Conservation (phyloP, 2,329 filamentous ascomycete species). For the Diaporthe vaccinii region DNA sequence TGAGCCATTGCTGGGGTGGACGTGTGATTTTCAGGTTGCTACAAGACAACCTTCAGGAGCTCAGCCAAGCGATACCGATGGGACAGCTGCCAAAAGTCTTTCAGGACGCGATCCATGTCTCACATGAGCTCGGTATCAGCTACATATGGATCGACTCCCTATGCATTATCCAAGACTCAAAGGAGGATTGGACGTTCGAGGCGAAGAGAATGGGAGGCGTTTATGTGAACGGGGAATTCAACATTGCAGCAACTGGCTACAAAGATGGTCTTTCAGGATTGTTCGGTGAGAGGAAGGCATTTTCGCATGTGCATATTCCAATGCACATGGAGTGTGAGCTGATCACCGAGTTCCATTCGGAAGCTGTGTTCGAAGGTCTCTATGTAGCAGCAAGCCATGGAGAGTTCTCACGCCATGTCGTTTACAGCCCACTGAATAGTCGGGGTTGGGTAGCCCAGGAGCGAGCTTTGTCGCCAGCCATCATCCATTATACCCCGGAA, state of each 20-base stretch:
- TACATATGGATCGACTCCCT: slow-evolving; percentile 17
- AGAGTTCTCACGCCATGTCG: not conserved
- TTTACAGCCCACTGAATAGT: not conserved
- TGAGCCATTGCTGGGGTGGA: slow-evolving; percentile 10
- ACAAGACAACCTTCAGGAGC: not conserved
- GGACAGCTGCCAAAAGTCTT: not conserved
- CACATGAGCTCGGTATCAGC: not conserved
- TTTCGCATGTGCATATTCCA: not conserved
- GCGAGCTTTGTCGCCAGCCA: not conserved
- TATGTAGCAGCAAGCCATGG: not conserved
- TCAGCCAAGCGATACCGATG: not conserved
- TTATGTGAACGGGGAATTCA: not conserved
- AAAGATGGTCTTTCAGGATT: not conserved
- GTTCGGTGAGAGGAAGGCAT: not conserved
- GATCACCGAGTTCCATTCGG: not conserved
- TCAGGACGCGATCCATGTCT: not conserved
- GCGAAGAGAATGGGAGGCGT: slow-evolving; percentile 8
- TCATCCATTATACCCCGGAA: not conserved
- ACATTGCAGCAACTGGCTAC: slow-evolving; percentile 8
- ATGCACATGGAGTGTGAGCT: not conserved
- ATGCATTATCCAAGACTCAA: slow-evolving; percentile 11
- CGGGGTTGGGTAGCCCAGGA: slow-evolving; percentile 17
- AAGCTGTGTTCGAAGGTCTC: not conserved
- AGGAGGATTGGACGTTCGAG: not conserved
- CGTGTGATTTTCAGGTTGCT: not conserved